Percentiles rank a stretch among this genome's conserved stretches.
phyloP scores from a whole-genome alignment of 2,329 filamentous ascomycete species.

The Boeremia lycopersici region DNA sequence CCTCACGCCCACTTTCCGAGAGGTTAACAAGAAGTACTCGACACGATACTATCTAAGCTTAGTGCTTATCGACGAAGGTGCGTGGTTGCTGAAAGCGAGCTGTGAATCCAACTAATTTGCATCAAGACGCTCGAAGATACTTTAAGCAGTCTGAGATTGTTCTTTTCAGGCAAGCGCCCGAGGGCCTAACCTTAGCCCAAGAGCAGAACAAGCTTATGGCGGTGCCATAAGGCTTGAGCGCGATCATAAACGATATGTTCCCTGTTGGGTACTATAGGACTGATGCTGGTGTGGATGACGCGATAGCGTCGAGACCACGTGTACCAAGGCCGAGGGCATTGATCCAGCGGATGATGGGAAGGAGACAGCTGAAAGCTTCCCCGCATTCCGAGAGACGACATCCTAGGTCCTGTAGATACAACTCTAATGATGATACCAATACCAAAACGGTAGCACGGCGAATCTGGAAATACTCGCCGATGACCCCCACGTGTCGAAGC shows the following conservation, averaged over 20 bases:
- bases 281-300: neutral
- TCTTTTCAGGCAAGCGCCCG: constrained; percentile 78
- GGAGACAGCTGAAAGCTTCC: constrained; percentile 1
- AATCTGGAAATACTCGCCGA: constrained; percentile 14
- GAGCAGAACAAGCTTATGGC: constrained; percentile 54
- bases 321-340: neutral
- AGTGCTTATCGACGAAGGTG: constrained; percentile 93
- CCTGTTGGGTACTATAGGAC: neutral
- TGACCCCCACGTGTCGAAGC: constrained; percentile 7
- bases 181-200: constrained; percentile 55
- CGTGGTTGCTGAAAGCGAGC: neutral
- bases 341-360: neutral
- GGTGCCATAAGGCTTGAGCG: constrained; percentile 44
- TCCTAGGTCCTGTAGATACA: constrained; percentile 13
- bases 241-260: neutral
- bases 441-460: constrained; percentile 14
- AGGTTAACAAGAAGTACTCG: constrained; percentile 99
- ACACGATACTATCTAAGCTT: constrained; percentile 96
- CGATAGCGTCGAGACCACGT: neutral
- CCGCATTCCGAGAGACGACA: constrained; percentile 5
- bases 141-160: constrained; percentile 99
- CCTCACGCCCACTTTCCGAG: constrained; percentile 94
- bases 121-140: constrained; percentile 88
- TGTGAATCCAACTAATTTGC: constrained; percentile 11
- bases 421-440: constrained; percentile 16